A percentile compares a stretch with the other conserved stretches of the same genome.
Evolutionary conservation across 441 rosid species (phyloP).

Genomic region (Gossypium gossypioides): DNA sequence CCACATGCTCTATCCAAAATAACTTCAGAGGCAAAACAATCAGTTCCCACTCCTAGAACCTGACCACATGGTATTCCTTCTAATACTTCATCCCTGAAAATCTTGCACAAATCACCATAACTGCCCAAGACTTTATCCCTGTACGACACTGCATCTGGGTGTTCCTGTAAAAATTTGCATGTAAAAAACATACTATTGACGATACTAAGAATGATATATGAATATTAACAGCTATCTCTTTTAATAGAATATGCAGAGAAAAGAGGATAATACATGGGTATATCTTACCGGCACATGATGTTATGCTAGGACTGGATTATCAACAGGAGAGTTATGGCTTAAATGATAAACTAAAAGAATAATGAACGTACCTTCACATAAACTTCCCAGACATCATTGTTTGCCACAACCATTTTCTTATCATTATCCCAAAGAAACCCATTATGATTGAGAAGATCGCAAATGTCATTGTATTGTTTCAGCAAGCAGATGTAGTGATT

Average conservation of each 20-base stretch:
- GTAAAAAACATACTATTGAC: neutral
- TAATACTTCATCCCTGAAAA: conserved; percentile 29
- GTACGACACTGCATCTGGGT: conserved; percentile 45
- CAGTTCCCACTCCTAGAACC: conserved; percentile 25
- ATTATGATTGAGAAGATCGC: conserved; percentile 37
- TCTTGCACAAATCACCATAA: conserved; percentile 44
- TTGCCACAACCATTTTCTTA: conserved; percentile 45
- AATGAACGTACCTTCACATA: conserved; percentile 42
- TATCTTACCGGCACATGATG: neutral
- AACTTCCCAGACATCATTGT: conserved; percentile 50
- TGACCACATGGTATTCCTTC: conserved; percentile 22
- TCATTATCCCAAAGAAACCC: conserved; percentile 63
- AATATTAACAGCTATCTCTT: neutral
- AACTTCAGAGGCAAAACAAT: conserved; percentile 21
- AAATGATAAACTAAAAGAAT: neutral
- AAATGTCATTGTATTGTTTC: conserved; percentile 56
- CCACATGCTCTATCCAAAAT: conserved; percentile 23
- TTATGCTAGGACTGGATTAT: neutral
- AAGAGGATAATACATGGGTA: neutral
- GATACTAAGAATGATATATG: neutral
- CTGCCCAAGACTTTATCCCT: conserved; percentile 36
- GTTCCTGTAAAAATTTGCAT: conserved; percentile 38
- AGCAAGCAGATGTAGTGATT: conserved; percentile 44
- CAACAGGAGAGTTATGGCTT: neutral
- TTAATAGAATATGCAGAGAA: neutral